These are phyloP conservation scores for Sarocladium strictum DNA, from an alignment of 2,329 filamentous ascomycete genomes.

Conservation along the genomic window DNA sequence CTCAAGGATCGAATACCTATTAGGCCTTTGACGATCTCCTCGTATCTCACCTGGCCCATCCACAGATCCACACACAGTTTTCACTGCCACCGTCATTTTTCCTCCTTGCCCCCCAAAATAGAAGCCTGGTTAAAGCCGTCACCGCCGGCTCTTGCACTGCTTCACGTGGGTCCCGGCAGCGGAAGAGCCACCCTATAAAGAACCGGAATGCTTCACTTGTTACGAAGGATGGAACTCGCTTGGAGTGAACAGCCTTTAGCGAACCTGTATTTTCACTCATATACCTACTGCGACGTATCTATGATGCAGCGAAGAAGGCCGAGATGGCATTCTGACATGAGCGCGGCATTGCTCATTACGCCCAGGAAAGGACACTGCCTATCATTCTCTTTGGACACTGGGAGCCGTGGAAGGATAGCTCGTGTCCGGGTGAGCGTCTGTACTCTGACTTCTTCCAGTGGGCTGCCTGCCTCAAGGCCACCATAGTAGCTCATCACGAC, in stretches of 20 bases:
- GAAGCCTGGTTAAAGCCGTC: neutral
- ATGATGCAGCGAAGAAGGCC: conserved; percentile 3
- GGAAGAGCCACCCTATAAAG: too few relatives aligned
- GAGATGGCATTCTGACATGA: conserved; percentile 12
- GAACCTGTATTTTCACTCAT: conserved; percentile 4
- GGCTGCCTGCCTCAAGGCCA: too few relatives aligned
- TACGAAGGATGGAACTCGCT: too few relatives aligned
- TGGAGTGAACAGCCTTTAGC: conserved; percentile 8
- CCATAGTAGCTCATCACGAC: too few relatives aligned
- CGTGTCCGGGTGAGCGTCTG: conserved; percentile 5
- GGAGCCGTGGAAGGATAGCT: conserved; percentile 3
- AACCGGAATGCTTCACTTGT: conserved; percentile 7
- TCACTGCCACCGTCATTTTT: neutral
- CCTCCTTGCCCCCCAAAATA: neutral
- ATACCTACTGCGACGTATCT: neutral
- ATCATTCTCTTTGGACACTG: conserved; percentile 5
- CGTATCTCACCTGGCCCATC: neutral
- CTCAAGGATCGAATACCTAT: too few relatives aligned
- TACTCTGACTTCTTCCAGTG: too few relatives aligned
- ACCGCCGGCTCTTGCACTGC: neutral
- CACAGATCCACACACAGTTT: too few relatives aligned
- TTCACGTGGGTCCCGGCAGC: too few relatives aligned
- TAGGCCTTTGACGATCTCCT: neutral
- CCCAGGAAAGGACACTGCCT: neutral
- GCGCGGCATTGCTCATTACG: neutral